Evolutionary conservation across 495 filamentous ascomycete species (phyloP), one percentile per base, ranked within the genome.

Genomic region (Daldinia grandis): DNA sequence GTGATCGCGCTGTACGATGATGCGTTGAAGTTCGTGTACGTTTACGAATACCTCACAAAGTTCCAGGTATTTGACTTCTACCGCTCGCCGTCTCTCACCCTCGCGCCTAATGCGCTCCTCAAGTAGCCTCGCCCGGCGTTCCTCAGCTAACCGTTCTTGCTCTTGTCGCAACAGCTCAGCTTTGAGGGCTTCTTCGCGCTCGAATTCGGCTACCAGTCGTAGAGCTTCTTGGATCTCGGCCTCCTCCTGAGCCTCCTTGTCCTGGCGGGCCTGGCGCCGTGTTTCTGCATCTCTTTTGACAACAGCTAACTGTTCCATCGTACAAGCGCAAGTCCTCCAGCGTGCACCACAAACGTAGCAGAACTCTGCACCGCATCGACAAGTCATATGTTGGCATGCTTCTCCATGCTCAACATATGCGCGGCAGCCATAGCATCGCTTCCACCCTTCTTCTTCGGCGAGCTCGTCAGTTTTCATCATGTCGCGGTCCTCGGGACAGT

Each of bases 341-440:
- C 57, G 64, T 8, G 68, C 69, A 0, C 79, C 78, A 66, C 84
- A 87, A 17, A 80, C 81, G 61, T 85, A 87, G 72, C 85, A 87
- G 74, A 87, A 87, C 44, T 84, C 72, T 1, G 76, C 77, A 7
- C 81, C 77, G 75, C 84, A 87, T 38, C 74, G 77, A 62, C 85
- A 87, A 5, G 79, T 86, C 83, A 87, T 86, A 72, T 86, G 83
- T 55, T 82, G 78, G 63, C 85, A 87, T 0, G 81, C 85, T 25
- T 80, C 79, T 24, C 62, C 71, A 60, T 82, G 81, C 71, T 86
- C 84, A 21, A 77, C 75, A 31, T 71, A 77, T 3, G 73, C 69
- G 12, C 58, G 64, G 28, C 76, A 78, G 0, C 68, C 62, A 24
- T 68, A 58, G 63, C 76, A 78, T 0, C 76, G 76, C 69, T 66